Percentiles rank a stretch among this genome's conserved stretches.
phyloP scores from a whole-genome alignment of 805 yeast species.

The Barnettozyma californica region DNA sequence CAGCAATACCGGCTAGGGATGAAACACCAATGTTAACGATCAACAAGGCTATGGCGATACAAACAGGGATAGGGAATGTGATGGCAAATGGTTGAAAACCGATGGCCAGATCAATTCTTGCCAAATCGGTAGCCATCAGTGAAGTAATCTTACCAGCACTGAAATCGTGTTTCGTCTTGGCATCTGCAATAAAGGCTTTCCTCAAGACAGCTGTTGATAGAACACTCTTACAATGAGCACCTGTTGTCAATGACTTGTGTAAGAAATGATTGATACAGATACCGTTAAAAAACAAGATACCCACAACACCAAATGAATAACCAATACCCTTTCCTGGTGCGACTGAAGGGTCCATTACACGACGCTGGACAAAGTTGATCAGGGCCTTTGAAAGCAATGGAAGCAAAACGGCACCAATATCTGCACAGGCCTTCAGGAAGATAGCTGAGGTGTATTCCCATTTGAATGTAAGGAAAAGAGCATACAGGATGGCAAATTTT shows the following conservation, averaged over 20 bases:
- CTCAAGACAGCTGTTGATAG: constrained; percentile 60
- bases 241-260: constrained; percentile 48
- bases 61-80: constrained; percentile 55
- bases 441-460: constrained; percentile 38
- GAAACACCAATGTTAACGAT: constrained; percentile 64
- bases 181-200: constrained; percentile 55
- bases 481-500: constrained; percentile 31
- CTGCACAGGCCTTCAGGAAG: constrained; percentile 39
- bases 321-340: constrained; percentile 50
- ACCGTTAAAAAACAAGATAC: constrained; percentile 37
- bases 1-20: constrained; percentile 60
- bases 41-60: constrained; percentile 57
- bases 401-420: constrained; percentile 42
- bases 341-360: constrained; percentile 33
- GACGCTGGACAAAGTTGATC: constrained; percentile 47
- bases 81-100: constrained; percentile 54
- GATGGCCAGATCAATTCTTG: constrained; percentile 66
- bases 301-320: constrained; percentile 49
- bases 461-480: constrained; percentile 46
- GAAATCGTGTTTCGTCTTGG: constrained; percentile 46
- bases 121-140: constrained; percentile 69
- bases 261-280: constrained; percentile 45
- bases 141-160: constrained; percentile 65
- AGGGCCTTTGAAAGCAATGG: constrained; percentile 51
- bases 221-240: constrained; percentile 62